Evolutionary conservation across 139 green algal genomes (phyloP).

Genomic region (Chlorella sp.): DNA sequence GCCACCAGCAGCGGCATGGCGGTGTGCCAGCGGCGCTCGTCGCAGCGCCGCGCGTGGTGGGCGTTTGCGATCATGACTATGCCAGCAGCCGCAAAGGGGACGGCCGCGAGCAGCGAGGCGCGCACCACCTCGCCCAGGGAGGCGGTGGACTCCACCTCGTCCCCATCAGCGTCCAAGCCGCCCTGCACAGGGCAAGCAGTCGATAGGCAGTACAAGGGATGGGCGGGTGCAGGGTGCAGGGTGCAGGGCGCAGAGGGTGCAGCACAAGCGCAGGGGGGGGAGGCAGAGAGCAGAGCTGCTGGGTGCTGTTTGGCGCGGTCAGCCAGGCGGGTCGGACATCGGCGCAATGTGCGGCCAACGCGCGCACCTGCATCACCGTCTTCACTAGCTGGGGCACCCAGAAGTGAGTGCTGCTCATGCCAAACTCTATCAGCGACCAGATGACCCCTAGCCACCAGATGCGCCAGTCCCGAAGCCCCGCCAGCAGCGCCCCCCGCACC

Average conservation of each 20-base stretch:
- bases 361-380: neutral
- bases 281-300: no score
- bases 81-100: conserved; percentile 28
- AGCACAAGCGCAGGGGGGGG: no score
- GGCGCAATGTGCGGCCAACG: no score
- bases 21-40: conserved; percentile 35
- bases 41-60: neutral
- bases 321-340: no score
- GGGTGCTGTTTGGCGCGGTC: no score
- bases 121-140: neutral
- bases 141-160: neutral
- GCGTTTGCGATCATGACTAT: conserved; percentile 37
- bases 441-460: conserved; percentile 13
- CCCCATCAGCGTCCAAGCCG: neutral
- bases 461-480: conserved; percentile 2
- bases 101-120: neutral
- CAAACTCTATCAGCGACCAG: conserved; percentile 9
- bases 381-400: conserved; percentile 3
- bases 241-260: no score
- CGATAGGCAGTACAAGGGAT: no score
- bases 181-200: neutral
- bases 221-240: no score
- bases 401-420: conserved; percentile 23
- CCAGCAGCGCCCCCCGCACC: neutral
- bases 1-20: conserved; percentile 16